Evolutionary conservation across 495 filamentous ascomycete genomes (phyloP).

Genomic region (Aspergillus biplanus): DNA sequence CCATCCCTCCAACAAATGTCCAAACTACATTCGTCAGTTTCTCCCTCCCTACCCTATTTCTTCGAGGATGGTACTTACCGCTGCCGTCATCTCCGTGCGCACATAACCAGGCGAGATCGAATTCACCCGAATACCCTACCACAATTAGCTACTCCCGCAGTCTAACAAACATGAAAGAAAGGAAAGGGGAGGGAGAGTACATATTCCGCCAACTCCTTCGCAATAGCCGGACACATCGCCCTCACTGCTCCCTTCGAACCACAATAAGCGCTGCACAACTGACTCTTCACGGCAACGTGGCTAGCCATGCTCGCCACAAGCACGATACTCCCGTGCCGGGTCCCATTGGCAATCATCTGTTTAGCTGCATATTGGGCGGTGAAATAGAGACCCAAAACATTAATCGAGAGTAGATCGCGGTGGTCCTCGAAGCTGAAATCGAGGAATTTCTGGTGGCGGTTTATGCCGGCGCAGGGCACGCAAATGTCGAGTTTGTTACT

Average conservation of each 20-base stretch:
- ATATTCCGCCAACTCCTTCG: conserved; percentile 59
- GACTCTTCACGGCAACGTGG: conserved; percentile 59
- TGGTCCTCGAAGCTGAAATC: conserved; percentile 49
- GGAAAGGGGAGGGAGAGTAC: conserved; percentile 17
- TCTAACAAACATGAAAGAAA: neutral
- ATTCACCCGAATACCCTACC: conserved; percentile 47
- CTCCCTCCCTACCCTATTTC: conserved; percentile 33
- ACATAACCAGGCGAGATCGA: conserved; percentile 52
- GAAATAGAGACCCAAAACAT: conserved; percentile 41
- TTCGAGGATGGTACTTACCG: conserved; percentile 52
- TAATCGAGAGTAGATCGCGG: conserved; percentile 42
- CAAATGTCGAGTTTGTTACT: conserved; percentile 45
- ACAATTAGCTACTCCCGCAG: too few species aligned
- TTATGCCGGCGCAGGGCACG: conserved; percentile 46
- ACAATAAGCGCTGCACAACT: conserved; percentile 76
- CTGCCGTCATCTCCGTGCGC: conserved; percentile 46
- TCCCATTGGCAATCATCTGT: conserved; percentile 53
- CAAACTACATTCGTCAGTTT: conserved; percentile 52
- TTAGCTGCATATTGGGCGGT: conserved; percentile 51
- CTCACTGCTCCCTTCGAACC: conserved; percentile 72
- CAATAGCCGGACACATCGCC: conserved; percentile 67
- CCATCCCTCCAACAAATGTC: conserved; percentile 72
- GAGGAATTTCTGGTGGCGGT: conserved; percentile 41
- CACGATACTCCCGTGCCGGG: conserved; percentile 49
- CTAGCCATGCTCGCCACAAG: conserved; percentile 54